Percentiles rank a stretch among this genome's conserved stretches.
Evolutionary conservation across 257 asterid genomes (phyloP).

Genomic region (Handroanthus guayacan): DNA sequence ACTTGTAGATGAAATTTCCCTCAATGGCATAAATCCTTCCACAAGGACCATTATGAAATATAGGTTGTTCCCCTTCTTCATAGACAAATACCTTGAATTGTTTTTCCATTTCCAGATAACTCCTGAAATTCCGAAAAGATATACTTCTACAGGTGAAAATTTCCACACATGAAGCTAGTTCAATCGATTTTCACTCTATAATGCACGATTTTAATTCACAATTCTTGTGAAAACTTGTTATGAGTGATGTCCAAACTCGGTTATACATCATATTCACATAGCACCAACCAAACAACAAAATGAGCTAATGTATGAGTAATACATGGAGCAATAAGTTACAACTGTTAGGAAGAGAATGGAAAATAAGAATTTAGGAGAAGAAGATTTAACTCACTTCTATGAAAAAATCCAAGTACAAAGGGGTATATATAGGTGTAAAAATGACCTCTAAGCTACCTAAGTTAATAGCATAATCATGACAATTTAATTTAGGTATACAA

Average conservation of each 20-base stretch:
- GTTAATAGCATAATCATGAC: too few species aligned
- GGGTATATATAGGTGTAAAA: too few species aligned
- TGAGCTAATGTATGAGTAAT: background rate
- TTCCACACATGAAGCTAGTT: background rate
- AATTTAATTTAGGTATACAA: too few species aligned
- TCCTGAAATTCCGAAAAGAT: conserved; percentile 49
- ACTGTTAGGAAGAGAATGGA: too few species aligned
- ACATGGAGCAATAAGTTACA: background rate
- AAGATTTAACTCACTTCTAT: too few species aligned
- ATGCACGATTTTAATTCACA: background rate
- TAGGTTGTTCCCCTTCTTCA: conserved; percentile 91
- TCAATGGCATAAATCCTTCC: conserved; percentile 89
- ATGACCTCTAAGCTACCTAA: too few species aligned
- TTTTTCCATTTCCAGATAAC: conserved; percentile 93
- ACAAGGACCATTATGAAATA: conserved; percentile 91
- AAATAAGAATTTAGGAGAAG: too few species aligned
- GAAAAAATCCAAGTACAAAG: too few species aligned
- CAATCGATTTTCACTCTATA: background rate
- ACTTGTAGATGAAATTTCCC: conserved; percentile 77
- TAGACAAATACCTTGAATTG: conserved; percentile 76
- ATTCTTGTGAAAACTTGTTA: conserved; percentile 23
- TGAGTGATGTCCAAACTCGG: conserved; percentile 55
- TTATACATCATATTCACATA: background rate
- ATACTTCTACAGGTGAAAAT: background rate
- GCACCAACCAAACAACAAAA: background rate